These are phyloP conservation scores for Gelatoporia subvermispora DNA, from an alignment of 768 basidiomycete genomes.

Conservation along the genomic window DNA sequence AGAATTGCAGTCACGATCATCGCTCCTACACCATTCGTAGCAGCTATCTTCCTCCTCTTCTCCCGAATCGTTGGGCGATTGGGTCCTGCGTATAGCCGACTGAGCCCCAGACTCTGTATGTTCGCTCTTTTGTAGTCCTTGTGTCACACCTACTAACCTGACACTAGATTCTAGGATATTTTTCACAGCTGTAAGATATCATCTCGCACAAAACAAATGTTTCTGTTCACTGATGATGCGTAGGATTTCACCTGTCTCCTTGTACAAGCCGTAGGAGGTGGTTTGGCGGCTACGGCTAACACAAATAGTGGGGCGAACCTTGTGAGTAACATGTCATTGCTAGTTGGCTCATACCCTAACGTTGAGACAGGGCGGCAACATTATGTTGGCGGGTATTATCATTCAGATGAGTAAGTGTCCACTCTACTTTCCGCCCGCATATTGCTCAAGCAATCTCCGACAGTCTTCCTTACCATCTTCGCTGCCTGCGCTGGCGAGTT, in stretches of 20 bases:
- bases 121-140: neutral
- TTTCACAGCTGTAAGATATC: conserved; percentile 21
- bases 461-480: conserved; percentile 9
- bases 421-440: neutral
- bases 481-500: conserved; percentile 1
- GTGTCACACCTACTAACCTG: neutral
- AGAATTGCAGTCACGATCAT: conserved; percentile 10
- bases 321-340: neutral
- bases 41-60: conserved; percentile 52
- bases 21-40: conserved; percentile 50
- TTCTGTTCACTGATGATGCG: conserved; percentile 3
- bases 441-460: no score
- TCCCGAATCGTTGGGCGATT: conserved; percentile 39
- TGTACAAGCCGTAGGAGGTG: conserved; percentile 38
- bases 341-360: neutral
- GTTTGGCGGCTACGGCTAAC: conserved; percentile 17
- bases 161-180: conserved; percentile 25
- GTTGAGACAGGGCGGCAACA: conserved; percentile 19
- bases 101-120: conserved; percentile 30
- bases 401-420: conserved; percentile 22
- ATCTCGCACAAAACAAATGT: neutral
- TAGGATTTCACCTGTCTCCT: conserved; percentile 34
- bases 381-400: conserved; percentile 26
- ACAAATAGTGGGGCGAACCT: conserved; percentile 8
- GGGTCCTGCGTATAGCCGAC: conserved; percentile 46